Evolutionary conservation across 768 basidiomycete genomes (phyloP).

Genomic region (Mycena pura): DNA sequence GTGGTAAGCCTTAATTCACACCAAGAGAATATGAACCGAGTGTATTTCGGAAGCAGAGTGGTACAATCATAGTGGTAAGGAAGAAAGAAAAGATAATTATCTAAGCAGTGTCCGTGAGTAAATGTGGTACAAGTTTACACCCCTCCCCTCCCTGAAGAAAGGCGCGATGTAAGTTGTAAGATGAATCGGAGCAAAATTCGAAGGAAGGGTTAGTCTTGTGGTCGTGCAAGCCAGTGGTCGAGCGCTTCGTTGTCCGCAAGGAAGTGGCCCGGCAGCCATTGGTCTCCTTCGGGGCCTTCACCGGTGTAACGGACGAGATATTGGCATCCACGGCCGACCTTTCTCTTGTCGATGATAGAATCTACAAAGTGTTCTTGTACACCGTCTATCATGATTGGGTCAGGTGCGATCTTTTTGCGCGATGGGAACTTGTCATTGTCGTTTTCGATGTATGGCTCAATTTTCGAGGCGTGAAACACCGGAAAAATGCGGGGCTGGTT

Average conservation of each 20-base stretch:
- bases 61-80: too few species aligned
- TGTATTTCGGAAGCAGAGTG: too few species aligned
- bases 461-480: conserved; percentile 23
- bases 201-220: too few species aligned
- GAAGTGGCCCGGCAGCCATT: conserved; percentile 35
- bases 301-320: background rate
- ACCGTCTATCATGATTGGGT: conserved; percentile 15
- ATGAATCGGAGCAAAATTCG: too few species aligned
- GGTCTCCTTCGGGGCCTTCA: conserved; percentile 28
- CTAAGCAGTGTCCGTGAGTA: too few species aligned
- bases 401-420: conserved; percentile 1
- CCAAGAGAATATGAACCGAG: too few species aligned
- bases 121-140: too few species aligned
- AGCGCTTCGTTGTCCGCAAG: conserved; percentile 27
- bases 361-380: conserved; percentile 32
- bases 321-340: background rate
- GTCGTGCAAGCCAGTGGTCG: background rate
- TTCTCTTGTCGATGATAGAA: conserved; percentile 35
- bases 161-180: too few species aligned
- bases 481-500: background rate
- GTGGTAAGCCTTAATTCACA: too few species aligned
- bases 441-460: conserved; percentile 29
- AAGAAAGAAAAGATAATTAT: too few species aligned
- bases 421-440: conserved; percentile 33
- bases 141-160: too few species aligned